Conservation (phyloP, 805 yeast genomes). For the Zygotorulaspora florentina region DNA sequence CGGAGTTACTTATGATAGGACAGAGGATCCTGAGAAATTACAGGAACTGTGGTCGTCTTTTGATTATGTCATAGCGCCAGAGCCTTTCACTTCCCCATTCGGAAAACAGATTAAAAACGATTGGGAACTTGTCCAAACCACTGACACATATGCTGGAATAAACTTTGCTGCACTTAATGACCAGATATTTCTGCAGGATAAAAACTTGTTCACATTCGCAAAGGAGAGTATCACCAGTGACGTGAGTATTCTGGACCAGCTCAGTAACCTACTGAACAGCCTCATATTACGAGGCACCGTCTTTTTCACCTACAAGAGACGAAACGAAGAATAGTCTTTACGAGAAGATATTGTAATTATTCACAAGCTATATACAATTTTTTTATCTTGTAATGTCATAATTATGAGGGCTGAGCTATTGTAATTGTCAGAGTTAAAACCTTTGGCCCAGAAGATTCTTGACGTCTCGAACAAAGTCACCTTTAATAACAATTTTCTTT, state of each 20-base stretch:
- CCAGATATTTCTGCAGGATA: conserved; percentile 16
- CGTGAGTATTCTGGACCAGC: conserved; percentile 5
- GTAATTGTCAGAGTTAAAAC: conserved; percentile 9
- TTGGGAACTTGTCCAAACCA: conserved; percentile 43
- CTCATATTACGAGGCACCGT: conserved; percentile 25
- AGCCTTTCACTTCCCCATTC: conserved; percentile 20
- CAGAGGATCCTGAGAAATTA: conserved; percentile 50
- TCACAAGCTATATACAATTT: conserved; percentile 15
- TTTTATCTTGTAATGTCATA: background rate
- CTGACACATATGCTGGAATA: conserved; percentile 42
- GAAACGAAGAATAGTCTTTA: background rate
- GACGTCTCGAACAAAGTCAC: conserved; percentile 40
- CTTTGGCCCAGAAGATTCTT: conserved; percentile 27
- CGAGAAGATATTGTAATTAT: background rate
- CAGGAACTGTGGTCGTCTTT: conserved; percentile 43
- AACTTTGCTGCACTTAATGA: conserved; percentile 25
- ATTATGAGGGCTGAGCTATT: background rate
- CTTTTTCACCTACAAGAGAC: conserved; percentile 29
- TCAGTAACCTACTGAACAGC: conserved; percentile 18
- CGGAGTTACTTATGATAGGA: conserved; percentile 60
- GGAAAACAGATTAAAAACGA: conserved; percentile 23
- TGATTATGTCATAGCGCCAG: conserved; percentile 46
- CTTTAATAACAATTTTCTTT: conserved; percentile 50
- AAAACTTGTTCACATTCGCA: conserved; percentile 15
- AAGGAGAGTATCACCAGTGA: conserved; percentile 14